Evolutionary conservation across 2,329 filamentous ascomycete genomes (phyloP), one percentile per base, ranked within the genome.

Genomic region (Thyridium curvatum): DNA sequence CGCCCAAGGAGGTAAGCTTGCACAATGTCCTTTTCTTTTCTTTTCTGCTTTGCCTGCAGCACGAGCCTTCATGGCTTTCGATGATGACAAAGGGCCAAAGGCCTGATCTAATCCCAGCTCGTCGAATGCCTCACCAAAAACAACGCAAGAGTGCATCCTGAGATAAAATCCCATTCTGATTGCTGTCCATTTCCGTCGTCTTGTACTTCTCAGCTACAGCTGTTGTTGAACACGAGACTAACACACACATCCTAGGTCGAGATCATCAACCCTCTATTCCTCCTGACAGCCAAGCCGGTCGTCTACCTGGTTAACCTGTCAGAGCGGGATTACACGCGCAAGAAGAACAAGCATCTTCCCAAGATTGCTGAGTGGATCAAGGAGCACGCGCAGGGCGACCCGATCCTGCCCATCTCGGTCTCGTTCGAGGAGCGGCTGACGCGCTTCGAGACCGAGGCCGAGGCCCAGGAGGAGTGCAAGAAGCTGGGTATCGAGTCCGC

Each of bases 61-160:
- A 9, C 35, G 15, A 13, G 31, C 18, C 36, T 29, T 40, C 47
- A 51, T 53, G 47, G 46, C 52, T 54, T 79, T 70, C 62, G 55
- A 83, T 95, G 93, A 97, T 97, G 93, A 97, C 82, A 84, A 94
- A 95, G 84, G 93, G 89, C 87, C 82, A 77, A 72, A 68, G 77
- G 86, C 88, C 90, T 85, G 85, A 89, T 76, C 72, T 86, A 90
- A 94, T 87, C 93, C 93, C 93, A 98, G 93, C 93, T 98, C 93
- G 85, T 95, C 84, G 91, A 97, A 83, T 79, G 77, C 79, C 84
- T 86, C 81, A 76, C 68, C 21, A 26, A 26, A 65, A 69, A 69
- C 67, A 79, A 86, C 80, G 77, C 75, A 73, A 26, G 84, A 87
- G 84, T 74, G 73, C 74, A 78, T 80, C 61, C 68, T 96, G 91